These are phyloP conservation scores for Tricholoma sp. DNA, from an alignment of 768 basidiomycete species.

Conservation along the genomic window DNA sequence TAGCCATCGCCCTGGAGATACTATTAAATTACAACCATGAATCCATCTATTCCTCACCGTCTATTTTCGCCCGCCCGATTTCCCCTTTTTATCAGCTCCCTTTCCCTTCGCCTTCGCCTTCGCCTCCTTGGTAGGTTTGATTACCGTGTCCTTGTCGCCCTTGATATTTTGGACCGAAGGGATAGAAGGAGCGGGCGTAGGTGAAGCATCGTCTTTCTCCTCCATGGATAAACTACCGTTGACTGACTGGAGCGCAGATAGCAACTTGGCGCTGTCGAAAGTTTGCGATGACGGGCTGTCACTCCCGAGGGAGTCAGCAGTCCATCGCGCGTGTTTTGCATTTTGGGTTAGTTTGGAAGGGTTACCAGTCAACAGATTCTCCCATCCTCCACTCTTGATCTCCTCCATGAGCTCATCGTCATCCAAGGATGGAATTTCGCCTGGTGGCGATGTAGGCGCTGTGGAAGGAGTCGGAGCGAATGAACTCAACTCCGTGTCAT, in stretches of 20 bases:
- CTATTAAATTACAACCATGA: not conserved
- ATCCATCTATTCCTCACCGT: not conserved
- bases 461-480: slow-evolving; percentile 23
- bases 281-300: slow-evolving; percentile 7
- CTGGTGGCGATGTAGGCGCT: slow-evolving; percentile 23
- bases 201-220: not conserved
- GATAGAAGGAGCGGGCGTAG: slow-evolving; percentile 6
- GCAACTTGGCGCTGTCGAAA: slow-evolving; percentile 13
- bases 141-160: slow-evolving; percentile 13
- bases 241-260: slow-evolving; percentile 13
- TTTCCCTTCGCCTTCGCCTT: slow-evolving; percentile 20
- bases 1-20: not conserved
- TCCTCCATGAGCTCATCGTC: slow-evolving; percentile 25
- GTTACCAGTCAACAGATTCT: slow-evolving; percentile 4
- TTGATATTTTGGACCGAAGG: not conserved
- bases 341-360: slow-evolving; percentile 1
- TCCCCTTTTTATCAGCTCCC: not conserved
- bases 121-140: slow-evolving; percentile 12
- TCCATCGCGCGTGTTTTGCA: slow-evolving; percentile 1
- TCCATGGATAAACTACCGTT: slow-evolving; percentile 1
- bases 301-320: slow-evolving; percentile 2
- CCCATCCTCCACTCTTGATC: slow-evolving; percentile 15
- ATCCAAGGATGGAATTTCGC: slow-evolving; percentile 18
- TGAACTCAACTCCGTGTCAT: slow-evolving; percentile 16
- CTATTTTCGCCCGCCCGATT: slow-evolving; percentile 12